Base-by-base conservation (phyloP, 2,329 filamentous ascomycete species). In the Apiospora arundinis region DNA sequence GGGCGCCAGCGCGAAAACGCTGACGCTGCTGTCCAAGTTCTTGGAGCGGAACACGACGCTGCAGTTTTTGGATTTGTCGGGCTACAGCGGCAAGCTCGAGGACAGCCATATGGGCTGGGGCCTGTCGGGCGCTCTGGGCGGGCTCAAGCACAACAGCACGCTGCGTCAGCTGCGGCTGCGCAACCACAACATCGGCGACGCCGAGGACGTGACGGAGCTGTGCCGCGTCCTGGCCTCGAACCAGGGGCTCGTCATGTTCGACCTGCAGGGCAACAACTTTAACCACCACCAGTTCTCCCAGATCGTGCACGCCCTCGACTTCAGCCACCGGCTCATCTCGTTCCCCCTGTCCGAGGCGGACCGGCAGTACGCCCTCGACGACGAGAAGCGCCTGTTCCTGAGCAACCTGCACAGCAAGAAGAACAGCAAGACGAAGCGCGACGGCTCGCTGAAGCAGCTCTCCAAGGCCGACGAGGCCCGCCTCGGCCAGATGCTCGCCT, bases 1-100 rank as follows among this genome's bases (percentile, higher is more conserved):
- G 73, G 78, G 85, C 66, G 77, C 84, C 70, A 86, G 84, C 73
- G 79, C 81, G 18, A 82, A 83, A n/a, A 85, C 87, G 1, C 85
- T 85, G 69, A 79, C 82, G 56, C 83, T 86, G 0, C 79, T 90
- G 0, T 84, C 85, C 37, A 80, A 83, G 5, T 85, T 90, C 68
- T 87, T 90, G 56, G 81, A 83, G n/a, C 80, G 81, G 37, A 90
- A 90, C 77, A 77, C 80, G 9, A 85, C 84, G 0, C 79, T 90
- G 63, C 84, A 82, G n/a, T 88, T 83, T 71, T 82, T 90, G 2
- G 88, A 90, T 74, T 79, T 90, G 9, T 90, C 88, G 0, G 88
- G 88, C 1, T 89, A 86, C 75, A 85, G 85, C 66, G 86, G 87
- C 63, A 89, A 88, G 76, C 80, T 90, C 8, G 88, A 90, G 73